phyloP scores from a whole-genome alignment of 2,329 filamentous ascomycete genomes.

The Raffaelea deltoideospora region DNA sequence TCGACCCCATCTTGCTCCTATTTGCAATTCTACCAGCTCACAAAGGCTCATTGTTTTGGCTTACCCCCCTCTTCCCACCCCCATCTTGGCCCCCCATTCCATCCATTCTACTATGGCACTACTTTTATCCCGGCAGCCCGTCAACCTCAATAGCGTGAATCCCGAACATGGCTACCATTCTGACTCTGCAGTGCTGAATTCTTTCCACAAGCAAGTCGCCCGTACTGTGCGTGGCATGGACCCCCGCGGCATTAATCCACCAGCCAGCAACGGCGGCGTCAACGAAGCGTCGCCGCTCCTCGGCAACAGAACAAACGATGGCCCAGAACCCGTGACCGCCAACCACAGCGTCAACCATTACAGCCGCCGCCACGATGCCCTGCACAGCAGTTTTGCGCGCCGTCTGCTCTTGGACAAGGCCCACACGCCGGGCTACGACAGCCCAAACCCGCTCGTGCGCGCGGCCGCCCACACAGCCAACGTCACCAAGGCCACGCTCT shows the following conservation, averaged over 20 bases:
- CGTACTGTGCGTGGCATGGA: slow-evolving; percentile 3
- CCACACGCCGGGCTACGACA: slow-evolving; percentile 36
- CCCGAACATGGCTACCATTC: too few relatives aligned
- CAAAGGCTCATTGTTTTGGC: too few relatives aligned
- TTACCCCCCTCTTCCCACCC: too few relatives aligned
- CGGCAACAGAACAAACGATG: too few relatives aligned
- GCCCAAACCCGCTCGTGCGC: slow-evolving; percentile 27
- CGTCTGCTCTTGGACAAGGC: slow-evolving; percentile 28
- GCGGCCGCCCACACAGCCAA: slow-evolving; percentile 36
- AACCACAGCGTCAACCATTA: neutral
- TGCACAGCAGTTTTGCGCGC: slow-evolving; percentile 11
- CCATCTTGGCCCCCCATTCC: too few relatives aligned
- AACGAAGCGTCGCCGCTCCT: slow-evolving; percentile 27
- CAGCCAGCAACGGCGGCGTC: neutral
- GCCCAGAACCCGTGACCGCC: too few relatives aligned
- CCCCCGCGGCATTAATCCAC: too few relatives aligned
- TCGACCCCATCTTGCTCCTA: too few relatives aligned
- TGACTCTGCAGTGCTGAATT: slow-evolving; percentile 12
- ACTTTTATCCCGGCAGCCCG: neutral
- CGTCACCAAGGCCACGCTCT: slow-evolving; percentile 38
- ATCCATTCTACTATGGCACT: too few relatives aligned
- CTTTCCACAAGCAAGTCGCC: slow-evolving; percentile 13
- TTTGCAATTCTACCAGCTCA: too few relatives aligned
- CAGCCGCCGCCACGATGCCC: too few relatives aligned
- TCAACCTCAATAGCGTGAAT: too few relatives aligned